phyloP scores from a whole-genome alignment of 352 stramenopile genomes.

The Phytophthora brassicae region DNA sequence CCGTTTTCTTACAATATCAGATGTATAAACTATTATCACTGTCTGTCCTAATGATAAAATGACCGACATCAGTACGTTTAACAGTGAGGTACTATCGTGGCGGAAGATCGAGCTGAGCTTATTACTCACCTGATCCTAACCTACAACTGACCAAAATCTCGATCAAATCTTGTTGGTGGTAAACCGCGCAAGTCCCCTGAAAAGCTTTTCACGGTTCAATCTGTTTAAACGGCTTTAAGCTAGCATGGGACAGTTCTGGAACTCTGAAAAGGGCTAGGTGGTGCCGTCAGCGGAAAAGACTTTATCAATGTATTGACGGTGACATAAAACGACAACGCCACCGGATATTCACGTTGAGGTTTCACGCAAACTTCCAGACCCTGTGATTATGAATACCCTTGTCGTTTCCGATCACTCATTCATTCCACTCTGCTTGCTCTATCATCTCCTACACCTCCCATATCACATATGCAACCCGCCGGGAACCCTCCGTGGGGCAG shows the following conservation, averaged over 20 bases:
- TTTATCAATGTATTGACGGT: slow-evolving; percentile 1
- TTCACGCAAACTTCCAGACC: slow-evolving; percentile 7
- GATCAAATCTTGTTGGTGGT: too few relatives aligned
- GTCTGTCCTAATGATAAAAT: too few relatives aligned
- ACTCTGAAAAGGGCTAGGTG: background rate
- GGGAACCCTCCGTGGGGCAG: background rate
- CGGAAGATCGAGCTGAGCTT: too few relatives aligned
- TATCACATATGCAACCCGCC: background rate
- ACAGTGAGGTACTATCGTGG: too few relatives aligned
- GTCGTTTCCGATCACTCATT: background rate
- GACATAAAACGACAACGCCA: slow-evolving; percentile 6
- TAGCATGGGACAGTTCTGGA: slow-evolving; percentile 5
- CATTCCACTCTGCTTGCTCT: background rate
- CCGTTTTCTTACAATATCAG: too few relatives aligned
- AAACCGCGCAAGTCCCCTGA: too few relatives aligned
- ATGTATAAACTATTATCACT: too few relatives aligned
- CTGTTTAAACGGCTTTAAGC: too few relatives aligned
- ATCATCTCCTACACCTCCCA: background rate
- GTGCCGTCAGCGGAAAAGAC: slow-evolving; percentile 5
- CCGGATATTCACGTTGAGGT: slow-evolving; percentile 18
- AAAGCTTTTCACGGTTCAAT: too few relatives aligned
- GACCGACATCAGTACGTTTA: too few relatives aligned
- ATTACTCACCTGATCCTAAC: too few relatives aligned
- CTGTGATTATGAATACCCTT: background rate
- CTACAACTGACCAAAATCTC: too few relatives aligned